Base-by-base conservation (phyloP, 106 monocot genomes). In the Iris macrosiphon region DNA sequence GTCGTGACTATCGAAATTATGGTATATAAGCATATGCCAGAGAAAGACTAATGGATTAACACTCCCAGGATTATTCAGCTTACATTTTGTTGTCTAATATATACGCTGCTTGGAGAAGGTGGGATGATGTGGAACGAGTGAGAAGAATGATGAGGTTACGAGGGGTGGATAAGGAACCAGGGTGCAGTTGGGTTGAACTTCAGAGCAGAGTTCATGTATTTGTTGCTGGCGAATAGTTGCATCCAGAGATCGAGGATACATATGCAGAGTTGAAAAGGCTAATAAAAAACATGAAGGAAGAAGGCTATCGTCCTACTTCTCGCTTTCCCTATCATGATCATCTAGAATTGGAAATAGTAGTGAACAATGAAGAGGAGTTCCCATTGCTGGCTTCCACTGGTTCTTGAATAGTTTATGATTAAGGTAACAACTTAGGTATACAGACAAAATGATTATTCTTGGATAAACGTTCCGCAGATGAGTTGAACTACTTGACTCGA, bases 131-230 rank as follows among this genome's bases (percentile, higher is more conserved):
- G 17, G 79, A 89, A 27, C 33, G 71, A 12, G 70, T 83, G 28
- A 74, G 89, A 33, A 32, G 64, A 65, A 61, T 28, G 30, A 89
- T 89, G 83, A 80, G 52, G 56, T 29, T 64, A 1, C 62, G 61
- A 33, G 71, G 80, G 47, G 74, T 80, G 52, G 74, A 61, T 27
- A 89, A 89, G 51, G 77, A 84, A 8, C 80, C 89, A 45, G 83
- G 84, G 25, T 80, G 84, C 34, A 84, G 89, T 57, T 89, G 89
- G 89, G 22, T 89, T 37, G 84, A 83, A 56, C 46, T 89, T 13
- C 55, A 77, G 14, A 79, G 56, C 20, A 77, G 68, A 52, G 64
- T 76, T 39, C 79, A 85, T 69, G 79, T 68, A 13, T 85, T 85
- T 62, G 75, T 85, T 35, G 68, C 69, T 4, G 60, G 68, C 46